Conservation (phyloP, 1,284 basidiomycete species). For the Puccinia hordei region DNA sequence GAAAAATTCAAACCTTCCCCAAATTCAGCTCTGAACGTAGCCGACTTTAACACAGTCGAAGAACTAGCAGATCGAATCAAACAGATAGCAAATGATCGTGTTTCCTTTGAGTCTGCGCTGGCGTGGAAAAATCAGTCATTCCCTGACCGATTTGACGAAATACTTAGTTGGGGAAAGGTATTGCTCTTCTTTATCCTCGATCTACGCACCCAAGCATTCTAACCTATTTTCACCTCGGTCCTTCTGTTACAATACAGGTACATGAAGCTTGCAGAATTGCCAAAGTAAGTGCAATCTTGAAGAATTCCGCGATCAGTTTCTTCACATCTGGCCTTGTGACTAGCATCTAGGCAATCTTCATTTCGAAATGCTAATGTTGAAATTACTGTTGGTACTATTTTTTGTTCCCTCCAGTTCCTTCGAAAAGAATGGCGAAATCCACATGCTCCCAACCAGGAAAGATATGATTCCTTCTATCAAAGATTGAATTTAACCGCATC, state of each 20-base stretch:
- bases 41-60: constrained; percentile 6
- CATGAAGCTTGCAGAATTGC: constrained; percentile 21
- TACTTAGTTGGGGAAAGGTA: constrained; percentile 22
- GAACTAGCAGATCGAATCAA: constrained; percentile 14
- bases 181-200: not conserved
- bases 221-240: not conserved
- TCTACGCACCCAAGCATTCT: not conserved
- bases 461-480: constrained; percentile 15
- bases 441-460: constrained; percentile 1
- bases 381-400: not conserved
- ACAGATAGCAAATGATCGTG: not conserved
- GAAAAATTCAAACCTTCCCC: constrained; percentile 37
- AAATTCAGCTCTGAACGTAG: constrained; percentile 20
- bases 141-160: not conserved
- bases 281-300: not conserved
- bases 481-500: constrained; percentile 1
- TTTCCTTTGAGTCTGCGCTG: not conserved
- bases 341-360: not conserved
- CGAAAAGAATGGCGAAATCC: constrained; percentile 25
- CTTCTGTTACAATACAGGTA: not conserved
- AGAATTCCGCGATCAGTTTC: not conserved
- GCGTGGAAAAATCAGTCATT: constrained; percentile 24
- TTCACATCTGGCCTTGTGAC: not conserved
- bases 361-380: not conserved
- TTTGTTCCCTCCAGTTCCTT: not conserved